phyloP scores from a whole-genome alignment of 352 stramenopile species.

The Phytophthora cryptogea region DNA sequence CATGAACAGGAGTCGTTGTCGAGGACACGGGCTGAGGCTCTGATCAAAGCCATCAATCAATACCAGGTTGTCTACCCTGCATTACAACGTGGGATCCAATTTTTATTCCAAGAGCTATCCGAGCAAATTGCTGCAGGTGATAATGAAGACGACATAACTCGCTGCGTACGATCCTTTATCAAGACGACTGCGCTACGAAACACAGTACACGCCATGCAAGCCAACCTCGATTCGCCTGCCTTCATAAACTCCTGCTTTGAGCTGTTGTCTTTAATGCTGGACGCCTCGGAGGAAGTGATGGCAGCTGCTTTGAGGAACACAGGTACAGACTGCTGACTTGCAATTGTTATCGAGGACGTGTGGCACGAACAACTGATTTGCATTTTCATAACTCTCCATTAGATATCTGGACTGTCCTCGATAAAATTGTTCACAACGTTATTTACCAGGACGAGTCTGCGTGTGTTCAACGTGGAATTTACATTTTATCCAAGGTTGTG shows the following conservation, averaged over 20 bases:
- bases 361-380: too few relatives aligned
- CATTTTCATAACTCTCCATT: too few relatives aligned
- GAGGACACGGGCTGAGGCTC: constrained; percentile 24
- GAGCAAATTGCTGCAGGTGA: neutral
- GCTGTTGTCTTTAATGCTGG: constrained; percentile 13
- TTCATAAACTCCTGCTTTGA: constrained; percentile 27
- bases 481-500: constrained; percentile 22
- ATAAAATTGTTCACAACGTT: constrained; percentile 31
- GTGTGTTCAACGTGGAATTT: constrained; percentile 26
- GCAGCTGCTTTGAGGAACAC: constrained; percentile 11
- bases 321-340: constrained; percentile 2
- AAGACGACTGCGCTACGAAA: constrained; percentile 8
- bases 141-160: constrained; percentile 2
- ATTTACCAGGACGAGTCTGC: constrained; percentile 18
- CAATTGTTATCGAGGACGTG: too few relatives aligned
- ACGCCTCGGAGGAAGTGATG: constrained; percentile 1
- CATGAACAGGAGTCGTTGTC: constrained; percentile 10
- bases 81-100: constrained; percentile 29
- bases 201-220: constrained; percentile 21
- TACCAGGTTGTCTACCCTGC: constrained; percentile 42
- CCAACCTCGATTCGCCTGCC: constrained; percentile 18
- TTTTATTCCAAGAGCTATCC: constrained; percentile 24
- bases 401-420: constrained; percentile 22
- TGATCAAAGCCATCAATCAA: constrained; percentile 37
- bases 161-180: constrained; percentile 15